Base-by-base conservation (phyloP, 2,329 filamentous ascomycete species). In the Herpotrichia juniperi region DNA sequence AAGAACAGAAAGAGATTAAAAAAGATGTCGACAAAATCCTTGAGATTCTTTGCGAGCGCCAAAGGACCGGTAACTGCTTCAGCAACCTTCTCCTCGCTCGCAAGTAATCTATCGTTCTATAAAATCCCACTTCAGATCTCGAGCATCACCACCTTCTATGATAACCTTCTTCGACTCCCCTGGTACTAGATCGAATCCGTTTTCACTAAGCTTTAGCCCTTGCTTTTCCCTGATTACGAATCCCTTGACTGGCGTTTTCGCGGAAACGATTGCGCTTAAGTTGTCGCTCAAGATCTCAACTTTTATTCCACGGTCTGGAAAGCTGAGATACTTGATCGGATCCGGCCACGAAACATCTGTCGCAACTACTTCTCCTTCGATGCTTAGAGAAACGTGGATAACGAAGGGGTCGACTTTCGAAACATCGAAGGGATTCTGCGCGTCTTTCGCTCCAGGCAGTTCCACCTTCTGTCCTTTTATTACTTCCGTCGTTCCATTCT, bases 121-220 rank as follows among this genome's bases (percentile, higher is more conserved):
- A 39, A 64, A 65, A n/a, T 45, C 58, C 61, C 61, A 68, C 11
- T 45, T 42, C 22, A 68, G 26, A 12, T 52, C 46, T 4, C 51
- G 48, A 10, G 53, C 48, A 1, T 22, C 16, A 8, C 47, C 44
- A 1, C 56, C 58, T 11, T 48, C 39, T 16, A 68, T 52, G 0
- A n/a, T 5, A 9, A 71, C 56, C 3, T 55, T 39, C 17, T 57
- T 59, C 17, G 4, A 48, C 26, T 61, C 54, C 4, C 59, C 64
- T 1, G 68, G 63, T 25, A 68, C 49, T 0, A 67, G 2, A 45
- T 69, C 65, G 32, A 71, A 66, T 1, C 64, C 66, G 34, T 71
- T 69, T 12, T 69, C 63, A 35, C 58, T 63, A 9, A 69, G 26
- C 14, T 30, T 56, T 6, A 61, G 40, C 3, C 58, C 61, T 11